A percentile compares a stretch with the other conserved stretches of the same genome.
Evolutionary conservation across 2,329 filamentous ascomycete species (phyloP).

Genomic region (Blastomyces gilchristii): DNA sequence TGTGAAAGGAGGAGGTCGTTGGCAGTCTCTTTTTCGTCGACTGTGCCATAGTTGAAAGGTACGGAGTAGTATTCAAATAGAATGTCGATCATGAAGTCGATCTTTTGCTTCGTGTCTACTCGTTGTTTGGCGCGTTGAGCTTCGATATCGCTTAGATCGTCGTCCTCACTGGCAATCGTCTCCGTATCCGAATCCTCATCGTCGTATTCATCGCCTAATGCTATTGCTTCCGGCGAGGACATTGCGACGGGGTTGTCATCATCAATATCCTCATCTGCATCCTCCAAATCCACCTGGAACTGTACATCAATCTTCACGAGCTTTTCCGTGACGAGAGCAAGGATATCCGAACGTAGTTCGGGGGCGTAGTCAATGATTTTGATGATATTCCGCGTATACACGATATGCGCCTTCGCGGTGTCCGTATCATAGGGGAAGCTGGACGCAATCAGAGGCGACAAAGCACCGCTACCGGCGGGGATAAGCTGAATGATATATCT

Average conservation of each 20-base stretch:
- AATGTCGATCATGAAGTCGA: slow-evolving; percentile 80
- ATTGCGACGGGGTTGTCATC: slow-evolving; percentile 53
- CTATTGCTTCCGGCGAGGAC: slow-evolving; percentile 13
- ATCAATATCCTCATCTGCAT: slow-evolving; percentile 79
- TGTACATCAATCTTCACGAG: slow-evolving; percentile 92
- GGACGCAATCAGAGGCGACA: slow-evolving; percentile 55
- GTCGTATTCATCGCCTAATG: slow-evolving; percentile 22
- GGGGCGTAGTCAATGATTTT: slow-evolving; percentile 67
- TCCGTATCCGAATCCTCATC: slow-evolving; percentile 61
- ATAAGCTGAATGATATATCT: slow-evolving; percentile 69
- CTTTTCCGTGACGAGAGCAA: slow-evolving; percentile 72
- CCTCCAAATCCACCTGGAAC: slow-evolving; percentile 86
- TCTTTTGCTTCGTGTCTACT: slow-evolving; percentile 75
- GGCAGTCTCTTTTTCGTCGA: slow-evolving; percentile 57
- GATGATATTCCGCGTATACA: slow-evolving; percentile 80
- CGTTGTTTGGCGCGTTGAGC: slow-evolving; percentile 53
- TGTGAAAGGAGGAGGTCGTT: slow-evolving; percentile 74
- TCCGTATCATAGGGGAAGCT: slow-evolving; percentile 72
- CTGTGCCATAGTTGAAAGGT: slow-evolving; percentile 58
- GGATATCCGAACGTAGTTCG: slow-evolving; percentile 65
- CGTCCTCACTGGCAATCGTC: slow-evolving; percentile 50
- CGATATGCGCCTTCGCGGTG: slow-evolving; percentile 65
- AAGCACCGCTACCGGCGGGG: slow-evolving; percentile 61
- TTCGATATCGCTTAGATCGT: slow-evolving; percentile 41
- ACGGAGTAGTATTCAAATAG: slow-evolving; percentile 76